phyloP scores from a whole-genome alignment of 2,329 filamentous ascomycete genomes.

The Scortechinia acanthostroma region DNA sequence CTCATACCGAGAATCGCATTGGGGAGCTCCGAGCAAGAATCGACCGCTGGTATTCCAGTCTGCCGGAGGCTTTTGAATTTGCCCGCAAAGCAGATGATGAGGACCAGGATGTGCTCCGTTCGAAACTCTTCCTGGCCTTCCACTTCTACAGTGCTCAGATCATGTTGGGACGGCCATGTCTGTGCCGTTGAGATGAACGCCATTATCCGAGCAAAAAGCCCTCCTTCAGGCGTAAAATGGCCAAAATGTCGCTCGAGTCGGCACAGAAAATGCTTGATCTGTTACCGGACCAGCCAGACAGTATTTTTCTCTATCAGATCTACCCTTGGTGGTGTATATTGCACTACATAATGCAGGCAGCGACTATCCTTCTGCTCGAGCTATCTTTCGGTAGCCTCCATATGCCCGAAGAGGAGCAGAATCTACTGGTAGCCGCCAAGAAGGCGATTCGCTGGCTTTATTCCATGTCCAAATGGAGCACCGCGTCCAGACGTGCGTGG shows the following conservation, averaged over 20 bases:
- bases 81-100: conserved; percentile 7
- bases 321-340: conserved; percentile 33
- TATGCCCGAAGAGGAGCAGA: conserved; percentile 24
- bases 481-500: conserved; percentile 29
- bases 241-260: not conserved
- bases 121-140: conserved; percentile 28
- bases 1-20: not conserved
- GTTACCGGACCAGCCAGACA: conserved; percentile 29
- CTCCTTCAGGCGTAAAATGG: not conserved
- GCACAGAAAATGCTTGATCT: conserved; percentile 15
- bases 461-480: conserved; percentile 22
- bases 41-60: not conserved
- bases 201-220: conserved; percentile 15
- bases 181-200: conserved; percentile 30
- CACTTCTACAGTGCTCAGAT: conserved; percentile 31
- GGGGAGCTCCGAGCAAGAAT: not conserved
- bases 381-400: conserved; percentile 31
- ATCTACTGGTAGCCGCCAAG: conserved; percentile 23
- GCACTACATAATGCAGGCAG: conserved; percentile 32
- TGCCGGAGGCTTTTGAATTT: not conserved
- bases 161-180: conserved; percentile 31
- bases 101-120: conserved; percentile 19
- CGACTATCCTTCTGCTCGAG: conserved; percentile 32
- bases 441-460: conserved; percentile 31
- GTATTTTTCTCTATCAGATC: conserved; percentile 24